Evolutionary conservation across 768 basidiomycete genomes (phyloP), one percentile per base, ranked within the genome.

Genomic region (Naganishia antarctica): DNA sequence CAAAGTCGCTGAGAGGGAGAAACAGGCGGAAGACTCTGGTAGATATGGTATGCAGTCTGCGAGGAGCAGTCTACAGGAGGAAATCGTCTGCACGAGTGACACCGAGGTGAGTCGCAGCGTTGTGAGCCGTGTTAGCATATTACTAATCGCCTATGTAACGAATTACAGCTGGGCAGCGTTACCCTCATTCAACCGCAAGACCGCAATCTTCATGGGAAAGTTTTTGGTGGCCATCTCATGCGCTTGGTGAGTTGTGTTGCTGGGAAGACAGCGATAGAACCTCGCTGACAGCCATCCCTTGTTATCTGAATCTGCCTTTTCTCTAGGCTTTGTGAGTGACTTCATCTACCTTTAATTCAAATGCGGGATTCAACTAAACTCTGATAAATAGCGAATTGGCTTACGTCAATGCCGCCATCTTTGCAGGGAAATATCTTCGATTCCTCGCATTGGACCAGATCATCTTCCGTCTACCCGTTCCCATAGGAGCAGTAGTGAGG

Each of bases 111-210:
- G 87, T 75, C 84, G 84, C 34, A 37, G 34, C 15, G 7, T 28
- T 18, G 47, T 31, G n/a, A n/a, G n/a, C n/a, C n/a, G n/a, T n/a
- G n/a, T n/a, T n/a, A n/a, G n/a, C n/a, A n/a, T n/a, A n/a, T n/a
- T n/a, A n/a, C n/a, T n/a, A n/a, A n/a, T n/a, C n/a, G n/a, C n/a
- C n/a, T n/a, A n/a, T n/a, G n/a, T 25, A 48, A 3, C 11, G 29
- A 11, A 18, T 50, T 62, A 29, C 44, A 58, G 73, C 60, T 71
- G 15, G 66, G 67, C 28, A 68, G 68, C 15, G 75, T 76, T 1
- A 74, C 87, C 81, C 77, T 89, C 29, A 89, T 90, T 87, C 89
- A 89, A 73, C 89, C 88, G 0, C 89, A 90, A 78, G 88, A 89
- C 72, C 82, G 88, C 71, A 90, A 90, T 65, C 82, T 90, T 3